A percentile compares a stretch with the other conserved stretches of the same genome.
phyloP scores from a whole-genome alignment of 257 asterid genomes.

The Solanum etuberosum region DNA sequence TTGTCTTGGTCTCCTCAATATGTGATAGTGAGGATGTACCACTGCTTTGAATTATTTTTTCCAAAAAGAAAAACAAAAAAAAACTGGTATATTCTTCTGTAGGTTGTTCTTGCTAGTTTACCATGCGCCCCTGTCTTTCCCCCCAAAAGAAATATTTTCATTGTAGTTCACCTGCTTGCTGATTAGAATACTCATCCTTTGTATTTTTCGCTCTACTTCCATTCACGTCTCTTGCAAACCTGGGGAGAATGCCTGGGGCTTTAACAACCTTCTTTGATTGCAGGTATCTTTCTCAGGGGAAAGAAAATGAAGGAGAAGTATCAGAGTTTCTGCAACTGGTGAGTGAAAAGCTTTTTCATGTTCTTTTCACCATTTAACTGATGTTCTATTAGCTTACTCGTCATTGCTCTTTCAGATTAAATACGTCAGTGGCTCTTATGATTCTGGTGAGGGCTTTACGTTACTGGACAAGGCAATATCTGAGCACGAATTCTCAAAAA shows the following conservation, averaged over 20 bases:
- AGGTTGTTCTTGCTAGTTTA: background rate
- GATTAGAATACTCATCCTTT: background rate
- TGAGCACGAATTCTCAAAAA: constrained; percentile 71
- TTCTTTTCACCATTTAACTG: background rate
- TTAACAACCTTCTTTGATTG: background rate
- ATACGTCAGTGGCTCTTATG: constrained; percentile 89
- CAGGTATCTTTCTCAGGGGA: constrained; percentile 67
- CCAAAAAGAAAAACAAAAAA: background rate
- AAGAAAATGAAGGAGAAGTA: constrained; percentile 34
- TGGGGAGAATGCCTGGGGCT: background rate
- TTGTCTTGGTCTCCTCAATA: background rate
- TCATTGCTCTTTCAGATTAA: constrained; percentile 47
- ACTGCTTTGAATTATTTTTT: background rate
- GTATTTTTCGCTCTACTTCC: background rate
- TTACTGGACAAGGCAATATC: constrained; percentile 70
- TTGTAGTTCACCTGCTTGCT: background rate
- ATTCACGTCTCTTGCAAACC: background rate
- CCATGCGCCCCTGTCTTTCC: background rate
- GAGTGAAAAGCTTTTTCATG: constrained; percentile 12
- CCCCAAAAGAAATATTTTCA: background rate
- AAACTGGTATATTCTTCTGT: background rate
- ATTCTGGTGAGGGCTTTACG: constrained; percentile 74
- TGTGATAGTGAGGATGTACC: background rate
- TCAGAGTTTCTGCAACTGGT: constrained; percentile 76
- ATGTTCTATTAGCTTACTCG: background rate